Percentiles rank a stretch among this genome's conserved stretches.
Conservation (phyloP, 768 basidiomycete genomes). For the Tricholoma hemisulphureum region DNA sequence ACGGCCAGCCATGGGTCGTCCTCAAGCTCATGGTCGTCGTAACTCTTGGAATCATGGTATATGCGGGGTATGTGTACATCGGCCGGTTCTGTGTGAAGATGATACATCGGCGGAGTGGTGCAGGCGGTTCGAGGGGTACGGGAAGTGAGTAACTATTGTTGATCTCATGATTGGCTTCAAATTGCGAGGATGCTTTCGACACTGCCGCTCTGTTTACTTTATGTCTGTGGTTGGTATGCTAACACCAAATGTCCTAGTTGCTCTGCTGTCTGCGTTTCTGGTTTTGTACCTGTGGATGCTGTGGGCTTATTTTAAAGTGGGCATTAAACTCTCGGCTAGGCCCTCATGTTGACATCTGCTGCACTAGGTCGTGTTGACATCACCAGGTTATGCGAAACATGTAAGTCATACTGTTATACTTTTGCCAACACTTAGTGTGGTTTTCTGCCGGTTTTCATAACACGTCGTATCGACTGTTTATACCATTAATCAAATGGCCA, state of each 20-base stretch:
- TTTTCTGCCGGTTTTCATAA: not conserved
- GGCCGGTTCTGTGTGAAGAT: slow-evolving; percentile 69
- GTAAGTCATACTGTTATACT: slow-evolving; percentile 39
- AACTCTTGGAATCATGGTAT: slow-evolving; percentile 59
- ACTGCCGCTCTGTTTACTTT: too few relatives aligned
- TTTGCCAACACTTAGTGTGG: not conserved
- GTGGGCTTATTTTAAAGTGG: slow-evolving; percentile 78
- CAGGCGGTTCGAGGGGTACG: slow-evolving; percentile 46
- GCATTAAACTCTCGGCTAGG: slow-evolving; percentile 12
- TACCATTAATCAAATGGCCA: too few relatives aligned
- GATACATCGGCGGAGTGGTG: slow-evolving; percentile 46
- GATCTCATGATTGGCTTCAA: not conserved
- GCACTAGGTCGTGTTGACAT: slow-evolving; percentile 56
- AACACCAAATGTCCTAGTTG: slow-evolving; percentile 45
- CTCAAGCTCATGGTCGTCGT: slow-evolving; percentile 67
- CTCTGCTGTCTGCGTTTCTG: slow-evolving; percentile 59
- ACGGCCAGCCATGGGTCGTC: slow-evolving; percentile 71
- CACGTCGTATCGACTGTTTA: too few relatives aligned
- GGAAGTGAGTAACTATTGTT: slow-evolving; percentile 59
- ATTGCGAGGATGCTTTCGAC: not conserved
- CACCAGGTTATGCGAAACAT: slow-evolving; percentile 68
- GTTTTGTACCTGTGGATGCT: slow-evolving; percentile 67
- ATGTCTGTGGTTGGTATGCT: too few relatives aligned
- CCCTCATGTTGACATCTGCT: slow-evolving; percentile 1
- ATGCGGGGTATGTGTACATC: slow-evolving; percentile 77